Base-by-base conservation (phyloP, 371 early-diverging fungal genomes). In the Dichotomocladium elegans region DNA sequence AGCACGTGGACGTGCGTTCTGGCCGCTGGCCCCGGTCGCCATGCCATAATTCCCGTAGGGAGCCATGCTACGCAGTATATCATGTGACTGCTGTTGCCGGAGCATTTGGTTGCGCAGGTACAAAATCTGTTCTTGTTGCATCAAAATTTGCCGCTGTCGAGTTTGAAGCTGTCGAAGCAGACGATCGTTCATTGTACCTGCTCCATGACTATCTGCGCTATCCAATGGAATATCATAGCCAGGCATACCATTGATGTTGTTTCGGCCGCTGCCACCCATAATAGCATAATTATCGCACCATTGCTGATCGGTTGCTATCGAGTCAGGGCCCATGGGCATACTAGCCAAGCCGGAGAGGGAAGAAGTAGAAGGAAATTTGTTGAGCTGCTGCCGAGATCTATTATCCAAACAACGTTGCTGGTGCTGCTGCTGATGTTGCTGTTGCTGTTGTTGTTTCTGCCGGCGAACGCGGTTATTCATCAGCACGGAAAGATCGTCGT, bases 121-220 rank as follows among this genome's bases (percentile, higher is more conserved):
- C 63, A 48, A 79, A 30, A 17, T 77, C 41, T 80, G 81, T 19
- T 79, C 74, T 42, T 83, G 80, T 40, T 78, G 58, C 37, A 62
- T 68, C 29, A 81, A 53, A 14, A 80, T 60, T 41, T 80, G 80
- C 24, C 73, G 75, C 26, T 74, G 79, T 37, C 80, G 82, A 12
- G 77, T 63, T 56, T 82, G 81, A 26, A 81, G 58, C 25, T 62
- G 58, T 45, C 80, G 78, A 27, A 86, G 58, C 48, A 79, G 80
- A 45, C 78, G 78, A 30, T 82, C 82, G 1, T 57, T 60, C 14
- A 63, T 42, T 42, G 53, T 50, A 2, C 45, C 41, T 14, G 51
- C 55, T 6, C 65, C 68, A 26, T 60, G 62, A 17, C 66, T 58
- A 8, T 61, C 64, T 28, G 53, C 26, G 35, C 21, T 21, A 11